phyloP scores from a whole-genome alignment of 192 early-diverging fungal species.

The Globomyces pollinis-pini region DNA sequence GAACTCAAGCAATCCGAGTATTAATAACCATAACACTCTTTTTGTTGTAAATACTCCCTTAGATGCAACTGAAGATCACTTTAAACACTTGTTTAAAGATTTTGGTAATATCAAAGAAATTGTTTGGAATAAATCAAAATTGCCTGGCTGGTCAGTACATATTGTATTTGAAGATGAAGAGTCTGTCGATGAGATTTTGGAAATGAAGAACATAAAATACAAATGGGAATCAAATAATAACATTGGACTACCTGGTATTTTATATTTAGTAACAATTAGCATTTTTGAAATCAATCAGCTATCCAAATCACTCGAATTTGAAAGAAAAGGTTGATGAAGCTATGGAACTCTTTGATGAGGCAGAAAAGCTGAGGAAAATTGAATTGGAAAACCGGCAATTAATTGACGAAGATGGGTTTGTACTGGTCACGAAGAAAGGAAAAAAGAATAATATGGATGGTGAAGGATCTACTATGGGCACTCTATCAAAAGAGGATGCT shows the following conservation, averaged over 20 bases:
- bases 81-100: constrained; percentile 31
- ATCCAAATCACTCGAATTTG: no score
- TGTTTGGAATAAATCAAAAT: constrained; percentile 4
- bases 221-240: background rate
- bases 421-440: constrained; percentile 63
- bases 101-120: constrained; percentile 35
- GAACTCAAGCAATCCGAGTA: no score
- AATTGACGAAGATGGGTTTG: constrained; percentile 91
- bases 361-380: constrained; percentile 60
- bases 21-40: no score
- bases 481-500: constrained; percentile 40
- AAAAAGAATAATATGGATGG: constrained; percentile 64
- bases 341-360: constrained; percentile 70
- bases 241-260: background rate
- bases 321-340: constrained; percentile 61
- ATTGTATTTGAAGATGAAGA: constrained; percentile 56
- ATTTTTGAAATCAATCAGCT: no score
- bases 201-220: constrained; percentile 51
- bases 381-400: constrained; percentile 53
- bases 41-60: constrained; percentile 13
- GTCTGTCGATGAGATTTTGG: constrained; percentile 52
- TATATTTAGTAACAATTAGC: no score
- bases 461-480: constrained; percentile 51
- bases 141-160: constrained; percentile 9
- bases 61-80: constrained; percentile 28